Conservation (phyloP, 805 yeast genomes). For the Lachancea kluyveri region DNA sequence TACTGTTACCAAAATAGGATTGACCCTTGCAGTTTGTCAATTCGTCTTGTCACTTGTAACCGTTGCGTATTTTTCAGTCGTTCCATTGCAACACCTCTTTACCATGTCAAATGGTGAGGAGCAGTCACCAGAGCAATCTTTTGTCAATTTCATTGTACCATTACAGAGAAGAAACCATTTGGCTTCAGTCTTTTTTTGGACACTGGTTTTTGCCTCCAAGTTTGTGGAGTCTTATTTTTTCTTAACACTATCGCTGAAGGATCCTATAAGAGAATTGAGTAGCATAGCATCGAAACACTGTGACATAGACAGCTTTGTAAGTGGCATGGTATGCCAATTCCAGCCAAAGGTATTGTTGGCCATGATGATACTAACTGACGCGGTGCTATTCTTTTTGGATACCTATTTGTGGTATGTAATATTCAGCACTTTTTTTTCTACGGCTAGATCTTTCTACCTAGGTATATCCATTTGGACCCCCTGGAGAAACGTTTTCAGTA, state of each 20-base stretch:
- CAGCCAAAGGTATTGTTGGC: constrained; percentile 46
- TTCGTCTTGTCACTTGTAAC: constrained; percentile 87
- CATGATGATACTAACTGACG: constrained; percentile 46
- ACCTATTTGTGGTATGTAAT: constrained; percentile 75
- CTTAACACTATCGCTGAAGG: constrained; percentile 54
- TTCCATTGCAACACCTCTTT: constrained; percentile 96
- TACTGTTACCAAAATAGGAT: constrained; percentile 46
- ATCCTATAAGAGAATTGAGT: constrained; percentile 56
- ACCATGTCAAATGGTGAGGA: constrained; percentile 89
- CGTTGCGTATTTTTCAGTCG: constrained; percentile 75
- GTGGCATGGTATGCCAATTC: constrained; percentile 39
- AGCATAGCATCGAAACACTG: constrained; percentile 43
- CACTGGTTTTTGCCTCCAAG: constrained; percentile 51
- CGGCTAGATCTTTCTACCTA: constrained; percentile 51
- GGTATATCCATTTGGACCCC: constrained; percentile 78
- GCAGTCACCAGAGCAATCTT: constrained; percentile 77
- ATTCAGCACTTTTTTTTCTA: constrained; percentile 60
- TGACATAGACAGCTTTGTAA: constrained; percentile 48
- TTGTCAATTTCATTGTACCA: too few relatives aligned
- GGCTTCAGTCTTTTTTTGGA: constrained; percentile 53
- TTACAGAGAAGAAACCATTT: too few relatives aligned
- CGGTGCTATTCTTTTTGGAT: constrained; percentile 59
- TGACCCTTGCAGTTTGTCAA: constrained; percentile 69
- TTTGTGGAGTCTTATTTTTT: constrained; percentile 65
- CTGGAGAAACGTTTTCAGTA: constrained; percentile 62